Percentiles rank a stretch among this genome's conserved stretches.
Conservation (phyloP, 148 eudicot genomes). For the Vaccinium corymbosum region DNA sequence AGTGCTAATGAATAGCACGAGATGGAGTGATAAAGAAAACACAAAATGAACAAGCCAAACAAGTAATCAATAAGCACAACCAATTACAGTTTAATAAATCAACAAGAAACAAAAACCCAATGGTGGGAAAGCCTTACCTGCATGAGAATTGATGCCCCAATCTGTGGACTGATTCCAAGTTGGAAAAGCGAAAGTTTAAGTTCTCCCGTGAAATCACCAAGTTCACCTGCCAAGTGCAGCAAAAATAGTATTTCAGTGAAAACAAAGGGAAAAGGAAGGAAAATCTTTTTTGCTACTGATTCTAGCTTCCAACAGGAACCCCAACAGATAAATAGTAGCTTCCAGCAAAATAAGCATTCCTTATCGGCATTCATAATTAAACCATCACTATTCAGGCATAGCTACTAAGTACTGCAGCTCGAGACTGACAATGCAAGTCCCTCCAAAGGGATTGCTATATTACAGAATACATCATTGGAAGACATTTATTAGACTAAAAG, state of each 20-base stretch:
- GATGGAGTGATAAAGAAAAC: background rate
- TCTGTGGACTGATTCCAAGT: conserved; percentile 97
- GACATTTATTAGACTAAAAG: too few species aligned
- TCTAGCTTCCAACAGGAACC: background rate
- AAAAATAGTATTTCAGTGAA: background rate
- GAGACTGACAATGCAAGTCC: background rate
- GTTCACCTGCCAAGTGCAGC: conserved; percentile 57
- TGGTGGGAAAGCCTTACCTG: conserved; percentile 43
- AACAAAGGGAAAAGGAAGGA: background rate
- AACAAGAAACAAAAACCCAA: background rate
- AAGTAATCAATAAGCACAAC: background rate
- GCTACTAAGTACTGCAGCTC: background rate
- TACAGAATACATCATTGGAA: background rate
- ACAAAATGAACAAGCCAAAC: background rate
- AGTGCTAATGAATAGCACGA: background rate
- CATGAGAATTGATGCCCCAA: conserved; percentile 91
- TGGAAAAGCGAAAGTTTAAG: conserved; percentile 96
- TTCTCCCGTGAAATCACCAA: conserved; percentile 73
- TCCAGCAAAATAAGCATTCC: background rate
- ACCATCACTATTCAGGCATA: background rate
- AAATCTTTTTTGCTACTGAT: background rate
- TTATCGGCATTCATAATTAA: background rate
- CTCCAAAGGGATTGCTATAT: background rate
- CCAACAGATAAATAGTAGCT: background rate
- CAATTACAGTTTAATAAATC: background rate